Evolutionary conservation across 352 stramenopile species (phyloP).

Genomic region (Phytopythium litorale): DNA sequence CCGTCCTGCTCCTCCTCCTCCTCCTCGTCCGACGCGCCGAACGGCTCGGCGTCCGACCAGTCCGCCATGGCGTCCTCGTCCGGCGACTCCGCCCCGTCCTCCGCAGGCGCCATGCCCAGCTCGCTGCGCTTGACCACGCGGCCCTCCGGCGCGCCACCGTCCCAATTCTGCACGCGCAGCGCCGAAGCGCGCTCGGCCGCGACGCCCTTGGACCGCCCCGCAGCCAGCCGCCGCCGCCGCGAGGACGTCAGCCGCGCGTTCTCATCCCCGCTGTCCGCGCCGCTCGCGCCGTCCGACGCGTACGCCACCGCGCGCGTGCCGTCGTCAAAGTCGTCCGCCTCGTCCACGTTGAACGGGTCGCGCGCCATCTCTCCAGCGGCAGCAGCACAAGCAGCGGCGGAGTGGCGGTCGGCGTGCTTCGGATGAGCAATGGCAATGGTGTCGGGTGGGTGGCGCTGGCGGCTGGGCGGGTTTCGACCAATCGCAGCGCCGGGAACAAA

Average conservation of each 20-base stretch:
- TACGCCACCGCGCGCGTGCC: conserved; percentile 60
- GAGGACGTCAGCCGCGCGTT: conserved; percentile 35
- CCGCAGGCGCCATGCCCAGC: conserved; percentile 14
- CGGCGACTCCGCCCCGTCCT: conserved; percentile 33
- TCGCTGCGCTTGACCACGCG: conserved; percentile 78
- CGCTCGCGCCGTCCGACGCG: conserved; percentile 11
- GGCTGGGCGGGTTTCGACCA: too few species aligned
- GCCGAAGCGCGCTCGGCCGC: conserved; percentile 48
- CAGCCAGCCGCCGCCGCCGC: conserved; percentile 57
- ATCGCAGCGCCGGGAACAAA: too few species aligned
- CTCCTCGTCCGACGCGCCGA: conserved; percentile 60
- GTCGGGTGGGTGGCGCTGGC: too few species aligned
- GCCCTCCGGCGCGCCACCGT: conserved; percentile 47
- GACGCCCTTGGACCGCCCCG: conserved; percentile 16
- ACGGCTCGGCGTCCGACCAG: conserved; percentile 83
- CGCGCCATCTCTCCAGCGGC: conserved; percentile 25
- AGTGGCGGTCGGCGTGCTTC: too few species aligned
- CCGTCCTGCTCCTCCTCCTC: conserved; percentile 28
- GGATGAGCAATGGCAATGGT: too few species aligned
- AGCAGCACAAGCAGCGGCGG: neutral
- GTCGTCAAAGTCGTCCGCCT: conserved; percentile 81
- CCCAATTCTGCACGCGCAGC: conserved; percentile 78
- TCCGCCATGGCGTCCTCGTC: conserved; percentile 72
- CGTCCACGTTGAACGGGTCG: conserved; percentile 73
- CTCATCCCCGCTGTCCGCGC: conserved; percentile 20